These are phyloP conservation scores for Helianthus tuberosus DNA, from an alignment of 129 eudicot species.

Conservation along the genomic window DNA sequence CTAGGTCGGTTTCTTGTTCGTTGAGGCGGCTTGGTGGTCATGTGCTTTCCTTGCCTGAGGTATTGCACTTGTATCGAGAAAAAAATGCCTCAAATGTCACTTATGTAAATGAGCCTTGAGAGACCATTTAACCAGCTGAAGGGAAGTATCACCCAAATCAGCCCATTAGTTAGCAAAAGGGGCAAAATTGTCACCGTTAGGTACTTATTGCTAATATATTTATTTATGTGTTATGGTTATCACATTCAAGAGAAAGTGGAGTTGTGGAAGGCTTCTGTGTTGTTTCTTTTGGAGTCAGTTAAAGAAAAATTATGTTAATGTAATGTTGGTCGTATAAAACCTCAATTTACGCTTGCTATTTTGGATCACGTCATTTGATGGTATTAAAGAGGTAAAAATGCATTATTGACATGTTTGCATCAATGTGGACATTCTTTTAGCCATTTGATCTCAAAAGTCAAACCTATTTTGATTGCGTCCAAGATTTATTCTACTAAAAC, in stretches of 20 bases:
- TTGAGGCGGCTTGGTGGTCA: too few relatives aligned
- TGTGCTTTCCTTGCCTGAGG: too few relatives aligned
- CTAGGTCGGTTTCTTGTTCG: too few relatives aligned
- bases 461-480: too few relatives aligned
- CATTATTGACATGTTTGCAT: background rate
- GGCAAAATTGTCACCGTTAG: background rate
- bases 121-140: too few relatives aligned
- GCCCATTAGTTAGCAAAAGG: too few relatives aligned
- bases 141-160: too few relatives aligned
- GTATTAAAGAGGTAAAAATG: background rate
- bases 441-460: background rate
- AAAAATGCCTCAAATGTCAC: too few relatives aligned
- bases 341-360: background rate
- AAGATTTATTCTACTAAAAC: too few relatives aligned
- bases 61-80: too few relatives aligned
- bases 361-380: background rate
- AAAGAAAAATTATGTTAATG: constrained; percentile 69
- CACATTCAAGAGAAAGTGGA: constrained; percentile 64
- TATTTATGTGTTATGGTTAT: background rate
- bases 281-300: constrained; percentile 51
- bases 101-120: too few relatives aligned
- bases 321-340: constrained; percentile 21
- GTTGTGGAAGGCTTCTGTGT: constrained; percentile 61
- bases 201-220: background rate
- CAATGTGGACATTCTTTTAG: background rate